Conservation (phyloP, 176 grass and related monocot genomes). For the Rhynchospora tenuis region DNA sequence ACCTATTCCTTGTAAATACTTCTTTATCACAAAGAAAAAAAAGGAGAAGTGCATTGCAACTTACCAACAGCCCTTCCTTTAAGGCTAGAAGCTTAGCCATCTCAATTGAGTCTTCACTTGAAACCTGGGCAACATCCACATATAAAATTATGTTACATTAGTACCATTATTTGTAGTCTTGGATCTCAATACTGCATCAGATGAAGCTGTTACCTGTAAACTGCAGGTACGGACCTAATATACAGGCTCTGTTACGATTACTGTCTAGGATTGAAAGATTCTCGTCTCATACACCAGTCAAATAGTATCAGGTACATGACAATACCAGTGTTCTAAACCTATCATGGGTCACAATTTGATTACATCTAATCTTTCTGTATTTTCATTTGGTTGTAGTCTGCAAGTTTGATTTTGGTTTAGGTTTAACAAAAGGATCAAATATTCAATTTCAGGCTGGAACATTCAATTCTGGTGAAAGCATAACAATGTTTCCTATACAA, state of each 20-base stretch:
- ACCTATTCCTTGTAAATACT: too few species aligned
- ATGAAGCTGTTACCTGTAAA: not conserved
- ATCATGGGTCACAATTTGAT: not conserved
- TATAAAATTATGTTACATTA: not conserved
- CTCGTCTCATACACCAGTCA: not conserved
- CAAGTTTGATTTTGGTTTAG: not conserved
- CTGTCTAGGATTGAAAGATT: not conserved
- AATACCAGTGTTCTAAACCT: too few species aligned
- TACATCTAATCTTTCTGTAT: not conserved
- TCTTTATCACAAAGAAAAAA: too few species aligned
- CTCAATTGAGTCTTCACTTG: conserved; percentile 42
- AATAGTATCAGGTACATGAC: not conserved
- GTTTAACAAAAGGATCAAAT: not conserved
- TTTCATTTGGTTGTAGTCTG: not conserved
- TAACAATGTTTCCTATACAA: not conserved
- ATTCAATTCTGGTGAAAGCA: not conserved
- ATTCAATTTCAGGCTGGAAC: too few species aligned
- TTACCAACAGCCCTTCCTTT: conserved; percentile 48
- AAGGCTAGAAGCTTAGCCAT: conserved; percentile 55
- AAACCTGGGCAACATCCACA: conserved; percentile 23
- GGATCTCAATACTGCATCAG: not conserved
- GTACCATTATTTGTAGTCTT: not conserved
- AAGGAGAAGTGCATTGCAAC: not conserved
- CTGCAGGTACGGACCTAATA: not conserved
- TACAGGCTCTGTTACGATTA: not conserved